These are phyloP conservation scores for Pythium rhizo-oryzae DNA, from an alignment of 352 stramenopile species.

Conservation along the genomic window DNA sequence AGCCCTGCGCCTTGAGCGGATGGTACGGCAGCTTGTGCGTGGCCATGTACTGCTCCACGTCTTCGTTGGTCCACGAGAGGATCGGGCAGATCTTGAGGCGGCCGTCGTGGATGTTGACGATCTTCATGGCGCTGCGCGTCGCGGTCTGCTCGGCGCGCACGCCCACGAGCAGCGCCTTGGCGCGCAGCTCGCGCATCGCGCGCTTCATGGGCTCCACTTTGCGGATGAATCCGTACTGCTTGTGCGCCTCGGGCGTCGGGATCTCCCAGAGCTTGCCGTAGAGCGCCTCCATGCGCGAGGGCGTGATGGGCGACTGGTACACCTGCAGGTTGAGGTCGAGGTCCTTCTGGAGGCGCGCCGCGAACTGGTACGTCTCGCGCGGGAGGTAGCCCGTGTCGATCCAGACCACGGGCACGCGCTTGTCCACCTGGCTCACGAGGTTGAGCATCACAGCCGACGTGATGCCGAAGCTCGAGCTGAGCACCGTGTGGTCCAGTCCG, in stretches of 20 bases:
- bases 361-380: constrained; percentile 86
- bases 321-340: constrained; percentile 74
- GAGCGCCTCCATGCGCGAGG: constrained; percentile 83
- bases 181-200: constrained; percentile 58
- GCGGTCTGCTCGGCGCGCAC: constrained; percentile 80
- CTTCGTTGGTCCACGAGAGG: constrained; percentile 74
- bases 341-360: constrained; percentile 56
- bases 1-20: constrained; percentile 82
- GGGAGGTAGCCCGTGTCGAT: constrained; percentile 87
- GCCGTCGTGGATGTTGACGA: constrained; percentile 81
- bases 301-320: constrained; percentile 75
- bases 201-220: constrained; percentile 90
- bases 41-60: constrained; percentile 81
- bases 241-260: constrained; percentile 69
- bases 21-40: constrained; percentile 73
- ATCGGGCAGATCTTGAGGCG: constrained; percentile 89
- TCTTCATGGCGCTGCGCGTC: constrained; percentile 67
- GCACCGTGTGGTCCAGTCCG: constrained; percentile 48
- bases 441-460: constrained; percentile 87
- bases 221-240: constrained; percentile 78
- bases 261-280: constrained; percentile 86
- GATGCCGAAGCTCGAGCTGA: constrained; percentile 90
- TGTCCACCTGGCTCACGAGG: constrained; percentile 54
- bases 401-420: constrained; percentile 73
- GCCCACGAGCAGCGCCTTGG: constrained; percentile 71